phyloP scores from a whole-genome alignment of 352 stramenopile species.

The Globisporangium spinosum region DNA sequence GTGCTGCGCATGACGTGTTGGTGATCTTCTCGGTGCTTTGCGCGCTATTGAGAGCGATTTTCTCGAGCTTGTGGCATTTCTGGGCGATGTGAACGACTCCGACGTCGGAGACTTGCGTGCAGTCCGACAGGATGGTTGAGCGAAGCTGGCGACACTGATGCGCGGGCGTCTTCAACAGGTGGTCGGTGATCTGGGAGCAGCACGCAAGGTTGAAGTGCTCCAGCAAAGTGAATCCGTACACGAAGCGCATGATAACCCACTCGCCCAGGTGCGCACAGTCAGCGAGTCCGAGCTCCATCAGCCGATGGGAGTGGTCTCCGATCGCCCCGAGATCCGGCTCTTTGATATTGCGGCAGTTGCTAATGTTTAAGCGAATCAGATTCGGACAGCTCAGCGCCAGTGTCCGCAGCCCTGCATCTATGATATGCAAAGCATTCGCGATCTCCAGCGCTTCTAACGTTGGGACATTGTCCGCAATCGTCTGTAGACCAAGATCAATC shows the following conservation, averaged over 20 bases:
- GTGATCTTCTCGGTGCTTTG: constrained; percentile 79
- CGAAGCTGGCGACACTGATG: constrained; percentile 61
- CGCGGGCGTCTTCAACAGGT: constrained; percentile 78
- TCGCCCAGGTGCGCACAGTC: constrained; percentile 57
- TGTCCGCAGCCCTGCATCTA: constrained; percentile 50
- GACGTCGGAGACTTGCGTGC: constrained; percentile 76
- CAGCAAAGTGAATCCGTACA: constrained; percentile 54
- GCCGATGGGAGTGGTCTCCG: constrained; percentile 44
- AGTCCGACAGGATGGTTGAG: constrained; percentile 76
- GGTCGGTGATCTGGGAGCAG: constrained; percentile 82
- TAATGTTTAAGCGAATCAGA: constrained; percentile 56
- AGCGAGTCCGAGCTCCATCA: constrained; percentile 40
- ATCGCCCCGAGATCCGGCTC: constrained; percentile 65
- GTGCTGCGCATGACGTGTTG: constrained; percentile 82
- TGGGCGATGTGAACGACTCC: constrained; percentile 81
- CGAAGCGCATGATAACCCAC: constrained; percentile 66
- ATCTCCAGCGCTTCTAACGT: constrained; percentile 59
- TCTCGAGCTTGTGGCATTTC: constrained; percentile 65
- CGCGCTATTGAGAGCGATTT: constrained; percentile 59
- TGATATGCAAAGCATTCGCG: constrained; percentile 37
- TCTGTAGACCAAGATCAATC: constrained; percentile 52
- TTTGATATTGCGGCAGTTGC: constrained; percentile 34
- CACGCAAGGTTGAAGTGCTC: constrained; percentile 59
- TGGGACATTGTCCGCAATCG: constrained; percentile 44
- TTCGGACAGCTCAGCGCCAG: constrained; percentile 43